Percentiles rank a stretch among this genome's conserved stretches.
Evolutionary conservation across 2,329 filamentous ascomycete species (phyloP).

Genomic region (Fusarium sp.): DNA sequence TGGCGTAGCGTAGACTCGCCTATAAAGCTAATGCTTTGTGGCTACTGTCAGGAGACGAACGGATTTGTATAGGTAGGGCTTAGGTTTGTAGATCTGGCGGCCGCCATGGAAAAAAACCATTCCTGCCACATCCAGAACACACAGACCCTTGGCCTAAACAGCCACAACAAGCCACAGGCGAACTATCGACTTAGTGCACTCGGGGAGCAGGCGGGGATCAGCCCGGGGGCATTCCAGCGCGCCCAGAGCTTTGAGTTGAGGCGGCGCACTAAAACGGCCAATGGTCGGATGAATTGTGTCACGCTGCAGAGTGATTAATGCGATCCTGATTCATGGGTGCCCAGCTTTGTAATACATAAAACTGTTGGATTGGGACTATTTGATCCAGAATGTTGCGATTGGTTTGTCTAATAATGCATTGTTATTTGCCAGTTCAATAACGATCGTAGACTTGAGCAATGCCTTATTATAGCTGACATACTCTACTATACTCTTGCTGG

Average conservation of each 20-base stretch:
- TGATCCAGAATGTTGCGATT: background rate
- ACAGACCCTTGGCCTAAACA: background rate
- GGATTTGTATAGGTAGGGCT: background rate
- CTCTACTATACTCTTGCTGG: background rate
- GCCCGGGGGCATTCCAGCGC: background rate
- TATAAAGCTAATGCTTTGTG: too few relatives aligned
- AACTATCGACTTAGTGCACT: background rate
- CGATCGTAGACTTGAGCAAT: background rate
- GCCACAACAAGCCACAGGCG: background rate
- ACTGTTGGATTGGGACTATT: background rate
- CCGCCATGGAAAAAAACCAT: background rate
- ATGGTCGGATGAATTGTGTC: background rate
- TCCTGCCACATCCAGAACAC: background rate
- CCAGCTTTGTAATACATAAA: background rate
- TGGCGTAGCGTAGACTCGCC: background rate
- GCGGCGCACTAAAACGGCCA: background rate
- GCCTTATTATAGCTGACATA: background rate
- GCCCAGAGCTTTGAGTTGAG: background rate
- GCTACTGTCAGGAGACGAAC: background rate
- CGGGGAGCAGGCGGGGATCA: background rate
- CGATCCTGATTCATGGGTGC: background rate
- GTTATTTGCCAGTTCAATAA: background rate
- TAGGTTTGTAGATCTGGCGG: background rate
- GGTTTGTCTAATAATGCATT: too few relatives aligned
- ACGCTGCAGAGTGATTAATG: background rate